phyloP scores from a whole-genome alignment of 1,284 basidiomycete species.

The Golubevia pallescens region DNA sequence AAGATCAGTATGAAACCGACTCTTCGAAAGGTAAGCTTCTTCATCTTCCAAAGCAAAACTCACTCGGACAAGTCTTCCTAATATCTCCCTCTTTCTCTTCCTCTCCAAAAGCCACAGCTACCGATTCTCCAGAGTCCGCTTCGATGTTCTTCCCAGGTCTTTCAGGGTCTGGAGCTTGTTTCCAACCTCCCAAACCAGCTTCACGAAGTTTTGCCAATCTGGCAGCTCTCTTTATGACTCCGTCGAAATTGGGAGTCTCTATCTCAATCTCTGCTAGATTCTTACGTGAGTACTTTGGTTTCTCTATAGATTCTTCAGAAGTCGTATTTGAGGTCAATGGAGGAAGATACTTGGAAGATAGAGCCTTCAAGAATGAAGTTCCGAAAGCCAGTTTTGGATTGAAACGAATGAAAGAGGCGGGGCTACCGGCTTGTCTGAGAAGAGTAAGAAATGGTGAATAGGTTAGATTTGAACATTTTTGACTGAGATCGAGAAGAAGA shows the following conservation, averaged over 20 bases:
- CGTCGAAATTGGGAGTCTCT: constrained; percentile 81
- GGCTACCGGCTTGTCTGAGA: constrained; percentile 76
- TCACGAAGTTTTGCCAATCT: constrained; percentile 75
- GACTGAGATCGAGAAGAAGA: constrained; percentile 2
- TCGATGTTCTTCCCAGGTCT: constrained; percentile 6
- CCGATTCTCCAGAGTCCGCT: constrained; percentile 58
- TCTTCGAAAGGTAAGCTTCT: not conserved
- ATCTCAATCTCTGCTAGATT: constrained; percentile 72
- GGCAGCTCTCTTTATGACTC: constrained; percentile 75
- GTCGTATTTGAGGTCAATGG: not conserved
- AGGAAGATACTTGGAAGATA: constrained; percentile 65
- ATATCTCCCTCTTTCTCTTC: constrained; percentile 71
- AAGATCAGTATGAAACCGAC: too few species aligned
- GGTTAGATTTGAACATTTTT: constrained; percentile 15
- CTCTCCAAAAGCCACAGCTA: constrained; percentile 68
- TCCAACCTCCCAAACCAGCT: constrained; percentile 74
- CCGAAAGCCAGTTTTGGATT: constrained; percentile 68
- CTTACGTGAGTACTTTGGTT: constrained; percentile 64
- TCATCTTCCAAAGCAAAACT: constrained; percentile 53
- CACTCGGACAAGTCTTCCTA: constrained; percentile 73
- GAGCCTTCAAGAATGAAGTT: constrained; percentile 75
- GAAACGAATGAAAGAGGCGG: constrained; percentile 65
- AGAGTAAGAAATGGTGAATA: constrained; percentile 68
- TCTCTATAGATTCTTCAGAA: constrained; percentile 76
- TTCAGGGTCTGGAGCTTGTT: constrained; percentile 6